A percentile compares a stretch with the other conserved stretches of the same genome.
Evolutionary conservation across 805 yeast species (phyloP).

Genomic region (Starmera amethionina): DNA sequence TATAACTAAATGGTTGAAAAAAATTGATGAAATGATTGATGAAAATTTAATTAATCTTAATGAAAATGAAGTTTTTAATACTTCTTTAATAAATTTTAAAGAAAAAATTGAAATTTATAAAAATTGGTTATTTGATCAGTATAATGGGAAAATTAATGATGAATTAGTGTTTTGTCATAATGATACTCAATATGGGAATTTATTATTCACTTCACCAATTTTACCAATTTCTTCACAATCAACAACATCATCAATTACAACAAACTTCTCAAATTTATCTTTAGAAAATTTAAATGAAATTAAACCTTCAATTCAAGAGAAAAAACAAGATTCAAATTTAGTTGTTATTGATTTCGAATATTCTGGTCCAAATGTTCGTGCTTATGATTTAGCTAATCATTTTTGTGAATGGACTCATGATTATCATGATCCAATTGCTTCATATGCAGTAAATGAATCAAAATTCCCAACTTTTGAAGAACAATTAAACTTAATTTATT

Average conservation of each 20-base stretch:
- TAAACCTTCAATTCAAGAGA: conserved; percentile 27
- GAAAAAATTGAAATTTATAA: conserved; percentile 40
- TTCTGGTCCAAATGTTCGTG: conserved; percentile 83
- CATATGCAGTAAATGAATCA: conserved; percentile 41
- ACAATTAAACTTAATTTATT: conserved; percentile 57
- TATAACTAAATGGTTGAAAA: conserved; percentile 60
- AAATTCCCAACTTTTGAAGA: conserved; percentile 62
- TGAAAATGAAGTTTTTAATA: conserved; percentile 29
- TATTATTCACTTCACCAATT: conserved; percentile 56
- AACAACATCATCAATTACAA: conserved; percentile 2
- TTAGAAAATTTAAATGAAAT: conserved; percentile 16
- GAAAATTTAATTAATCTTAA: conserved; percentile 27
- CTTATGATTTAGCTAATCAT: conserved; percentile 87
- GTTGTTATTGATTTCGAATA: conserved; percentile 97
- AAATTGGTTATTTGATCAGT: conserved; percentile 48
- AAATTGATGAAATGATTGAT: conserved; percentile 34
- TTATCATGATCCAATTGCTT: conserved; percentile 42
- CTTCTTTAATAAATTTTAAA: conserved; percentile 42
- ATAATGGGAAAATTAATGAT: conserved; percentile 30
- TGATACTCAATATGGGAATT: conserved; percentile 94
- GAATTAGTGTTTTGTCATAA: conserved; percentile 82
- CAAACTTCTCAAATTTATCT: conserved; percentile 14
- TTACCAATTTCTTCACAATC: conserved; percentile 15
- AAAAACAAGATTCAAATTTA: conserved; percentile 54
- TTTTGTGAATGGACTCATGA: conserved; percentile 97